A percentile compares a stretch with the other conserved stretches of the same genome.
Evolutionary conservation across 805 yeast species (phyloP).

Genomic region (Candida tibetensis): DNA sequence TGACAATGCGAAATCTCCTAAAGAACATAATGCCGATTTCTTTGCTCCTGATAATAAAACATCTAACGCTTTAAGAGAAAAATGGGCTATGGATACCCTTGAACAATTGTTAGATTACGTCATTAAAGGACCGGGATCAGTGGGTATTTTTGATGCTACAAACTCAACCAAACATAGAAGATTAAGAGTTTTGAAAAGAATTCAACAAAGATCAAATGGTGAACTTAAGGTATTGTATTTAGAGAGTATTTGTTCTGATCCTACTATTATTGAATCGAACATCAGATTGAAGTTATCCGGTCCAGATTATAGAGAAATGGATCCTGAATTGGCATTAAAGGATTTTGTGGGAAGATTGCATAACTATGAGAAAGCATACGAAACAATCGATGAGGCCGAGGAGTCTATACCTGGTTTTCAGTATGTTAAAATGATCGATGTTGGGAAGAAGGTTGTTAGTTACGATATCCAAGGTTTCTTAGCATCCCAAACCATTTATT

Average conservation of each 20-base stretch:
- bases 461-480: conserved; percentile 83
- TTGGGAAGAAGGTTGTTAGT: conserved; percentile 90
- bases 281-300: conserved; percentile 84
- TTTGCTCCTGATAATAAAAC: conserved; percentile 76
- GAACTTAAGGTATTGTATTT: conserved; percentile 76
- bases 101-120: conserved; percentile 81
- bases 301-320: conserved; percentile 88
- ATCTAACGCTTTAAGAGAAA: conserved; percentile 68
- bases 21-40: conserved; percentile 72
- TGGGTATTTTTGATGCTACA: conserved; percentile 88
- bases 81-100: conserved; percentile 95
- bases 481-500: conserved; percentile 91
- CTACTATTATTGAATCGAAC: conserved; percentile 74
- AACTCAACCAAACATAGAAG: conserved; percentile 71
- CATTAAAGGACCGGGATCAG: conserved; percentile 77
- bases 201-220: conserved; percentile 54
- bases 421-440: conserved; percentile 93
- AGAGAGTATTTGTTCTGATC: conserved; percentile 86
- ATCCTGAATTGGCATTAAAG: conserved; percentile 69
- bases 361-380: conserved; percentile 87
- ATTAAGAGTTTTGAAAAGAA: conserved; percentile 52
- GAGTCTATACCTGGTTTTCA: conserved; percentile 66
- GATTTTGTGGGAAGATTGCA: conserved; percentile 80
- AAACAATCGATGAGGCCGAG: conserved; percentile 81
- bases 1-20: conserved; percentile 6